Evolutionary conservation across 768 basidiomycete genomes (phyloP).

Genomic region (Kwoniella sp.): DNA sequence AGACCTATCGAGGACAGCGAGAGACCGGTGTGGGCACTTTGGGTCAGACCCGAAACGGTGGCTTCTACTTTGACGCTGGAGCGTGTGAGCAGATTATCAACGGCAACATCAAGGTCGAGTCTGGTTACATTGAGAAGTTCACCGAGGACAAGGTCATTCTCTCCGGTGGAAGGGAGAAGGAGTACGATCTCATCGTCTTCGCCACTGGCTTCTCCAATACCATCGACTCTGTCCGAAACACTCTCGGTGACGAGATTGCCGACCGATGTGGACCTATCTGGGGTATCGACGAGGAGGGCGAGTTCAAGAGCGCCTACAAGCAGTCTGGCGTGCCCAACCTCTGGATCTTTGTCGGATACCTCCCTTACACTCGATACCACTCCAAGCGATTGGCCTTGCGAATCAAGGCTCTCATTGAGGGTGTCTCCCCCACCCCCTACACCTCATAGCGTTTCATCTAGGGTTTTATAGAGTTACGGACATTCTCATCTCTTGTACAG

Average conservation of each 20-base stretch:
- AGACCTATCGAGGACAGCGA: conserved; percentile 23
- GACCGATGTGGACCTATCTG: conserved; percentile 21
- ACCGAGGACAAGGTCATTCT: conserved; percentile 24
- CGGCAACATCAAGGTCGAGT: conserved; percentile 32
- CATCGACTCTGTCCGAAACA: conserved; percentile 26
- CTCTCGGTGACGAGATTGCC: conserved; percentile 23
- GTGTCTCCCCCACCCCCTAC: conserved; percentile 12
- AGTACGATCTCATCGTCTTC: conserved; percentile 28
- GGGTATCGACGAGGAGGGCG: conserved; percentile 35
- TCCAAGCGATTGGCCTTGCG: conserved; percentile 21
- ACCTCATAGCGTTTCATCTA: conserved; percentile 1
- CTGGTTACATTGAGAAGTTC: conserved; percentile 22
- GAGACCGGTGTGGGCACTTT: conserved; percentile 15
- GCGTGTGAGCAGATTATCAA: conserved; percentile 27
- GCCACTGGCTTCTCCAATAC: conserved; percentile 35
- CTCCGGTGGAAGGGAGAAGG: conserved; percentile 14
- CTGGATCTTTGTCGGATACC: conserved; percentile 27
- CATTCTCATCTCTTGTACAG: not conserved
- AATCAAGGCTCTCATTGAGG: conserved; percentile 25
- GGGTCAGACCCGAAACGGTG: conserved; percentile 22
- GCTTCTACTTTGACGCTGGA: conserved; percentile 32
- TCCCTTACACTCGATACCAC: conserved; percentile 21
- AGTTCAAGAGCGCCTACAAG: conserved; percentile 20
- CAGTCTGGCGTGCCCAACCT: conserved; percentile 19
- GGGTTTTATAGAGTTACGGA: not conserved